Base-by-base conservation (phyloP, 176 grass and related monocot species). In the Aegilops tauschii region DNA sequence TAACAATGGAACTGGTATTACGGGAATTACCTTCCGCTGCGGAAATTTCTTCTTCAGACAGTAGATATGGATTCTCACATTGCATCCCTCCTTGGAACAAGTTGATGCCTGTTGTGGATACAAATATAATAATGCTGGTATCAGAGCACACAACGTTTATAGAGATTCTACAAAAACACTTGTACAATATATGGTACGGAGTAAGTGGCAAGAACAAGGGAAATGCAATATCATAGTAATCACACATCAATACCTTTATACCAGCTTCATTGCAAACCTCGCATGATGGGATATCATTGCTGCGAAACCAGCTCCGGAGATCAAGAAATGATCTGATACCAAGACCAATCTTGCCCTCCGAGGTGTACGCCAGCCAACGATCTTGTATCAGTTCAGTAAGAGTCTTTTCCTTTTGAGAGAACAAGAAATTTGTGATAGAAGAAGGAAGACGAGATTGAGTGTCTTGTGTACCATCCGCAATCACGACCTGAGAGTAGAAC, bases 251-350 rank as follows among this genome's bases (percentile, higher is more conserved):
- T 88, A 89, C 97, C 93, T 94, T 98, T 70, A 98, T 93, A 70
- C 94, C 91, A 85, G 96, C 82, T 90, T 98, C 90, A 63, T 98
- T 96, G 87, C 96, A 98, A 54, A 98, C 97, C 35, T 90, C 87
- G 1, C 97, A 96, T 34, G 90, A 93, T 76, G 97, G 97, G 21
- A 98, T 87, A 58, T 91, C 92, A 10, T 92, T 95, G 32, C 65
- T 78, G 12, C 76, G 81, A 30, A 96, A 96, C 97, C 97, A 98
- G 52, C 97, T 91, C 65, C 93, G 81, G 30, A 98, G 91, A 82
- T 98, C 93, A 91, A 98, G 88, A 83, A 98, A 98, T 73, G 92
- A 94, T 85, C 88, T 86, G 73, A 88, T 89, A 35, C 92, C 96
- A 65, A 96, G 84, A 85, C 96, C 97, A 73, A 98, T 93, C 71